Percentiles rank a stretch among this genome's conserved stretches.
Conservation (phyloP, 2,329 filamentous ascomycete species). For the Alternaria brassicae region DNA sequence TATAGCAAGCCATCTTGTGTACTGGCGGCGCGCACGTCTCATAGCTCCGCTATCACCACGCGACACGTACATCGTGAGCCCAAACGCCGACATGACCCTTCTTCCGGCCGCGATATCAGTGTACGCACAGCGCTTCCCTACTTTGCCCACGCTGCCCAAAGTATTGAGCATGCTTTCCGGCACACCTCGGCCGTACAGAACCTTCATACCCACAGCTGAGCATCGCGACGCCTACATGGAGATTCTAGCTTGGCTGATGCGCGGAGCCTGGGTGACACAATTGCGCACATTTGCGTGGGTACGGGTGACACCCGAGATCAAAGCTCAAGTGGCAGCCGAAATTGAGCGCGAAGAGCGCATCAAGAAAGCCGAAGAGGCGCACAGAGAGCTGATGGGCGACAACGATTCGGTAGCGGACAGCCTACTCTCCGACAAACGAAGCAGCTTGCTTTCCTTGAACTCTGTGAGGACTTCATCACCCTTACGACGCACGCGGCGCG, state of each 20-base stretch:
- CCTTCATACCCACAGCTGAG: slow-evolving; percentile 83
- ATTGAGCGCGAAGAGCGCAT: slow-evolving; percentile 59
- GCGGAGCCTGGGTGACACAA: slow-evolving; percentile 92
- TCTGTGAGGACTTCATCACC: slow-evolving; percentile 41
- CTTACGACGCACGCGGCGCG: slow-evolving; percentile 29
- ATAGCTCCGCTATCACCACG: slow-evolving; percentile 89
- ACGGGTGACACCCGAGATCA: slow-evolving; percentile 80
- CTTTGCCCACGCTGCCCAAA: slow-evolving; percentile 81
- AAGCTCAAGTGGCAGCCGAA: slow-evolving; percentile 78
- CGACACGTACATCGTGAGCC: slow-evolving; percentile 90
- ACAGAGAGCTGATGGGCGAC: slow-evolving; percentile 42
- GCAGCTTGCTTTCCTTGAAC: slow-evolving; percentile 36
- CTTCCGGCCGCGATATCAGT: slow-evolving; percentile 72
- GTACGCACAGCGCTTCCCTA: slow-evolving; percentile 81
- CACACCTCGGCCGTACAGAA: slow-evolving; percentile 81
- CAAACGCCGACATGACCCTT: slow-evolving; percentile 80
- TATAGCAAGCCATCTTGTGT: slow-evolving; percentile 91
- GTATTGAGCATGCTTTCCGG: slow-evolving; percentile 86
- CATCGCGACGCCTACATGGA: slow-evolving; percentile 87
- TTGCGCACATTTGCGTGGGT: slow-evolving; percentile 91
- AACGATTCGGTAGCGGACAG: slow-evolving; percentile 39
- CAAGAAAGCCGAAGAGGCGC: slow-evolving; percentile 41
- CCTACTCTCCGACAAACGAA: slow-evolving; percentile 41
- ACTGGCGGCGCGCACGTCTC: slow-evolving; percentile 91
- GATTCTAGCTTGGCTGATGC: slow-evolving; percentile 91